Evolutionary conservation across 2,329 filamentous ascomycete genomes (phyloP).

Genomic region (Fusarium acutatum): DNA sequence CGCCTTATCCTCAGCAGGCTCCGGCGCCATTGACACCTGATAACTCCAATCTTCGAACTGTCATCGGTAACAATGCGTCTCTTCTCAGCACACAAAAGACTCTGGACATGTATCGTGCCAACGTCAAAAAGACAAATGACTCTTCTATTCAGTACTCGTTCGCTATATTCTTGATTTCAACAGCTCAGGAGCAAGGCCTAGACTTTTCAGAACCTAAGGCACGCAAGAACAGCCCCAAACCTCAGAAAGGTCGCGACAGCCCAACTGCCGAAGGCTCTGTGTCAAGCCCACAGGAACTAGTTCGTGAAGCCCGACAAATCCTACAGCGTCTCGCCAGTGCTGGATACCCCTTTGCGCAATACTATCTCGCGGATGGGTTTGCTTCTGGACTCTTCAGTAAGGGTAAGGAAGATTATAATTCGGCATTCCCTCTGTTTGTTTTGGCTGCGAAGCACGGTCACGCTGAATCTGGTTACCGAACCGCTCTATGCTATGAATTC

Average conservation of each 20-base stretch:
- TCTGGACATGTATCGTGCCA: constrained; percentile 95
- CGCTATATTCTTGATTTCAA: constrained; percentile 90
- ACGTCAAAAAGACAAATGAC: constrained; percentile 97
- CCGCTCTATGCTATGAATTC: constrained; percentile 96
- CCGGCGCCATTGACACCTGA: constrained; percentile 75
- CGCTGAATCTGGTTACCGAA: constrained; percentile 92
- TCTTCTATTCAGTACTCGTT: constrained; percentile 94
- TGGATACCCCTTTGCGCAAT: constrained; percentile 96
- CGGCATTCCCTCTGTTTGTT: constrained; percentile 91
- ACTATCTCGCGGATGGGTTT: constrained; percentile 94
- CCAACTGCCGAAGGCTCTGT: constrained; percentile 56
- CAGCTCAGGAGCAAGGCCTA: constrained; percentile 80
- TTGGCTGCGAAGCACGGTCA: constrained; percentile 96
- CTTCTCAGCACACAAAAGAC: constrained; percentile 92
- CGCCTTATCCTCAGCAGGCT: constrained; percentile 81
- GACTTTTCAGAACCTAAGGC: constrained; percentile 58
- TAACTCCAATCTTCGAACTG: constrained; percentile 80
- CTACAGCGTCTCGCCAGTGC: constrained; percentile 85
- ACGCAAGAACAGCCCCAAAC: constrained; percentile 58
- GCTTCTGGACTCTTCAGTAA: constrained; percentile 96
- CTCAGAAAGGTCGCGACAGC: constrained; percentile 56
- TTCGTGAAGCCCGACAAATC: constrained; percentile 89
- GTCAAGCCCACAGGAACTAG: constrained; percentile 70
- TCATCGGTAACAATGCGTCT: constrained; percentile 88
- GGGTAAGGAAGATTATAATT: constrained; percentile 89